phyloP scores from a whole-genome alignment of 192 early-diverging fungal species.

The Coemansia brasiliensis region DNA sequence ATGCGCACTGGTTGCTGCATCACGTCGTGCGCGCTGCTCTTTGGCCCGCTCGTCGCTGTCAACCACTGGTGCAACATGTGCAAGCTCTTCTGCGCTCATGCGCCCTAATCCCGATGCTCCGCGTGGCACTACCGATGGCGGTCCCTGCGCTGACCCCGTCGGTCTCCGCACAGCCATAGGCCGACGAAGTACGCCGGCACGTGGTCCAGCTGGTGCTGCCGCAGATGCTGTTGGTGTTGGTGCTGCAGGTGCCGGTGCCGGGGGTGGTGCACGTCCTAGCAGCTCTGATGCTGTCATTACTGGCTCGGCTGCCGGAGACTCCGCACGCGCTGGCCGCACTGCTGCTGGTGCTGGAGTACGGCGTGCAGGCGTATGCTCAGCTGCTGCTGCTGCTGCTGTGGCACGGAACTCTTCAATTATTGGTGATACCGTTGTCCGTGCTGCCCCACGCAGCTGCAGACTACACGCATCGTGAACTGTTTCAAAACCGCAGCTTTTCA shows the following conservation, averaged over 20 bases:
- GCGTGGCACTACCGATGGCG: slow-evolving; percentile 6
- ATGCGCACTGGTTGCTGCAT: slow-evolving; percentile 69
- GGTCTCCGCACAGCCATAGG: slow-evolving; percentile 47
- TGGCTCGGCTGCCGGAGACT: slow-evolving; percentile 37
- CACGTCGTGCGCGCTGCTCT: slow-evolving; percentile 67
- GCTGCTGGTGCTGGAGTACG: slow-evolving; percentile 9
- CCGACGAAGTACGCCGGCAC: slow-evolving; percentile 44
- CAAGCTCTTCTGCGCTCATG: slow-evolving; percentile 51
- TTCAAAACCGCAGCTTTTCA: slow-evolving; percentile 71
- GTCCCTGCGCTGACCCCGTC: slow-evolving; percentile 28
- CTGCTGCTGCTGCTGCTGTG: slow-evolving; percentile 19
- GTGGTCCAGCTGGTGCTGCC: not conserved
- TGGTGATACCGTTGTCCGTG: slow-evolving; percentile 71
- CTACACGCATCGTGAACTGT: slow-evolving; percentile 64
- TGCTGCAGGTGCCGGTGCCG: slow-evolving; percentile 1
- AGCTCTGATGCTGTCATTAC: slow-evolving; percentile 55
- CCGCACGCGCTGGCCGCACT: slow-evolving; percentile 13
- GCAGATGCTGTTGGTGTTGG: not conserved
- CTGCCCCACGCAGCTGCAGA: slow-evolving; percentile 74
- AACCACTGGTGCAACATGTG: slow-evolving; percentile 59
- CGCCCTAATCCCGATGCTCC: slow-evolving; percentile 18
- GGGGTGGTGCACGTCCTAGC: slow-evolving; percentile 25
- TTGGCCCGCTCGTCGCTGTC: slow-evolving; percentile 67
- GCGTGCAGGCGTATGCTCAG: slow-evolving; percentile 4
- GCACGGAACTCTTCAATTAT: slow-evolving; percentile 69